Conservation (phyloP, 768 basidiomycete genomes). For the Wakefieldia striispora region DNA sequence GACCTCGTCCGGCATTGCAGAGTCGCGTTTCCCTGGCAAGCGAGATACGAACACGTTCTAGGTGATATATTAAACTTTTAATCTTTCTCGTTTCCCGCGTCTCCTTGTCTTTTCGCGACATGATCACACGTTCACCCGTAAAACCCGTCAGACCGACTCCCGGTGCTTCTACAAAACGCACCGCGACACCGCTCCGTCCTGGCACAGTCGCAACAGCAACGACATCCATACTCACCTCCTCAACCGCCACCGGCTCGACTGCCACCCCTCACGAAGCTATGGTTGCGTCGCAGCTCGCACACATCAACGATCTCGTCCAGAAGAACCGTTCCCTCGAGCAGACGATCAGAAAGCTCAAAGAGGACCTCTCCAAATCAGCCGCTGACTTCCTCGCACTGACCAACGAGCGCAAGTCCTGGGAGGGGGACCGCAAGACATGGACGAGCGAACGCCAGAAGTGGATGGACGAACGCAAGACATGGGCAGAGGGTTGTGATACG, state of each 20-base stretch:
- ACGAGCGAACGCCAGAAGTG: conserved; percentile 35
- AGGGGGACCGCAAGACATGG: conserved; percentile 28
- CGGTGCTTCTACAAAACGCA: conserved; percentile 15
- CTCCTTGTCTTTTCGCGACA: conserved; percentile 6
- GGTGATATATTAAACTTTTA: not conserved
- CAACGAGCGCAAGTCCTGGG: conserved; percentile 37
- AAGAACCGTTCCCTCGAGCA: conserved; percentile 65
- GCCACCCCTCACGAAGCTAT: conserved; percentile 44
- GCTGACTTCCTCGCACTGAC: conserved; percentile 34
- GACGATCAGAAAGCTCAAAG: conserved; percentile 51
- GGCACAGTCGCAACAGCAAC: conserved; percentile 18
- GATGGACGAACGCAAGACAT: conserved; percentile 53
- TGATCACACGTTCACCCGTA: conserved; percentile 31
- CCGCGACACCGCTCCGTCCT: conserved; percentile 21
- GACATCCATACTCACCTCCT: conserved; percentile 25
- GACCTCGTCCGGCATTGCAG: not conserved
- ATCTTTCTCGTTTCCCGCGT: not conserved
- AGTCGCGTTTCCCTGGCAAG: conserved; percentile 2
- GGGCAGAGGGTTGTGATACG: conserved; percentile 62
- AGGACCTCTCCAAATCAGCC: conserved; percentile 41
- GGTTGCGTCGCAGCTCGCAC: conserved; percentile 58
- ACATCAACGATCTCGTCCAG: conserved; percentile 74
- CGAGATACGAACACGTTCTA: conserved; percentile 1
- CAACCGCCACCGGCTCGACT: conserved; percentile 29
- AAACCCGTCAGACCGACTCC: conserved; percentile 15